Evolutionary conservation across 2,329 filamentous ascomycete species (phyloP).

Genomic region (Albophoma yamanashiensis): DNA sequence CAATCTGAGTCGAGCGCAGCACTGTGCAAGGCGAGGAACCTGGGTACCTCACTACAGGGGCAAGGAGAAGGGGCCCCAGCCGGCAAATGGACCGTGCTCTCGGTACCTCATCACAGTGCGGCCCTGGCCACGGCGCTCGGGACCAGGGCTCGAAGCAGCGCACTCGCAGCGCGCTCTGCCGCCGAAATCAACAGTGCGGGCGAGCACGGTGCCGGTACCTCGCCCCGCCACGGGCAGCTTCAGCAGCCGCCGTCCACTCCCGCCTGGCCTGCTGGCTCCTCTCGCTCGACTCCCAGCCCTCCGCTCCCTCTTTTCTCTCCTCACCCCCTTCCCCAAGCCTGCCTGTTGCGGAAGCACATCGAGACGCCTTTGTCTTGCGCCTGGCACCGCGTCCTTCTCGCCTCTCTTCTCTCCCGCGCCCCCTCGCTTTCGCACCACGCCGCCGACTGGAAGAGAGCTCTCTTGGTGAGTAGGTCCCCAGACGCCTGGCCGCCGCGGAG

Average conservation of each 20-base stretch:
- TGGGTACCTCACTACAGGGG: background rate
- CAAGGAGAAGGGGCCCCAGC: background rate
- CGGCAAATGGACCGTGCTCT: background rate
- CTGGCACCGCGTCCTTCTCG: background rate
- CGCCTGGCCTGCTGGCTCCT: background rate
- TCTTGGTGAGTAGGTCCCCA: background rate
- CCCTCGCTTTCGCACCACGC: background rate
- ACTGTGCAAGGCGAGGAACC: background rate
- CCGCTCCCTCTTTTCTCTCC: conserved; percentile 2
- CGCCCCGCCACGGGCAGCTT: background rate
- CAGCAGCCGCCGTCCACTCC: background rate
- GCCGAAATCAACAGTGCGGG: background rate
- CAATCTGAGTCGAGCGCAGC: background rate
- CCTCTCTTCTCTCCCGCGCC: background rate
- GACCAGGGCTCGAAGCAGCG: background rate
- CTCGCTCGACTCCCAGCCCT: background rate
- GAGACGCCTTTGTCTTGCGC: background rate
- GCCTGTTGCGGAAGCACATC: background rate
- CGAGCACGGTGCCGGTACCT: background rate
- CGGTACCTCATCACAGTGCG: background rate
- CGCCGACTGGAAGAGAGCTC: background rate
- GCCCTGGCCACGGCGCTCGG: background rate
- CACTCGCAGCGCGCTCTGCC: background rate
- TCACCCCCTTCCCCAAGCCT: background rate
- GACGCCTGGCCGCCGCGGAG: background rate